Evolutionary conservation across 2,329 filamentous ascomycete species (phyloP), one percentile per base, ranked within the genome.

Genomic region (Rosellinia necatrix): DNA sequence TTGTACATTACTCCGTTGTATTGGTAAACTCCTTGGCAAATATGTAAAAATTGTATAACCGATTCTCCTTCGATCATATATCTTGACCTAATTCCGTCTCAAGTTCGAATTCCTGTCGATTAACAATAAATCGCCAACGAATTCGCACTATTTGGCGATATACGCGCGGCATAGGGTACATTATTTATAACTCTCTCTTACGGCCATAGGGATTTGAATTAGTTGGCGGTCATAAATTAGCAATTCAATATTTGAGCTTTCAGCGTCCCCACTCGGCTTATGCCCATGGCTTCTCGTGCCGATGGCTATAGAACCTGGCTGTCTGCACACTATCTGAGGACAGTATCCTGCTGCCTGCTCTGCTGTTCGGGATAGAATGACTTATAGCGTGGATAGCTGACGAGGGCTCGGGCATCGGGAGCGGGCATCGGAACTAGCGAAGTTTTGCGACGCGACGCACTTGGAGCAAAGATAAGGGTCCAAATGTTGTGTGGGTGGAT

Each of bases 401-500:
- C 22, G 13, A 25, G 10, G 13, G 22, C 5, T n/a, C 12, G 17
- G n/a, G 29, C 4, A 35, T 15, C 6, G n/a, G n/a, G n/a, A n/a
- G n/a, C n/a, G n/a, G n/a, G n/a, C n/a, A 6, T 38, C 21, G 1
- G 21, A 32, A 22, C 6, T 15, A 6, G 22, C 7, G 19, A 38
- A 6, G n/a, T 22, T 21, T 27, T 6, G 29, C 6, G 15, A 29
- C 30, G 44, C 35, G n/a, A 48, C 37, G 37, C 49, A 60, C 41
- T 27, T 58, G n/a, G n/a, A 43, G 29, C 29, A 25, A 40, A 29
- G 32, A 43, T 6, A 24, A 27, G 17, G 5, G 25, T 3, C 29
- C 49, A n/a, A 44, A 46, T 58, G 50, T 55, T 53, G 27, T 56
- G 63, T 60, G 58, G 64, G 56, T 61, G 66, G 67, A 66, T 58